phyloP scores from a whole-genome alignment of 2,329 filamentous ascomycete genomes.

The Sphaerostilbella broomeana region DNA sequence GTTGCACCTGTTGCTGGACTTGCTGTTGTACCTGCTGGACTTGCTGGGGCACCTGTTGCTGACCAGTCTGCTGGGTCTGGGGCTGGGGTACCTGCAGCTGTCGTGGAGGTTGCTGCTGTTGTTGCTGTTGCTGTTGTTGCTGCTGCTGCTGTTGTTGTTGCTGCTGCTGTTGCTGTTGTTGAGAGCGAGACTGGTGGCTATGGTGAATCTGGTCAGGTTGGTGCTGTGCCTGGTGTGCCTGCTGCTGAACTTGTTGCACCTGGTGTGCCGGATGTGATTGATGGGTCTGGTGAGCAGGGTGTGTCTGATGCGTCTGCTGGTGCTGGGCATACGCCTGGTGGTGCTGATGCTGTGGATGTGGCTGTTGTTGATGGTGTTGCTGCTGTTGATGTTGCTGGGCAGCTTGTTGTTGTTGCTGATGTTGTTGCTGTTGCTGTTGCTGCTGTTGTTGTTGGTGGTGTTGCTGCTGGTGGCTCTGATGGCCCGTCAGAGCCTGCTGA shows the following conservation, averaged over 20 bases:
- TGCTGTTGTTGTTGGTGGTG: constrained; percentile 25
- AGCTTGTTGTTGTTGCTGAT: constrained; percentile 25
- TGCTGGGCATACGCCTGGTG: constrained; percentile 19
- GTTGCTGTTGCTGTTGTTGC: constrained; percentile 23
- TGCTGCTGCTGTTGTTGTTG: constrained; percentile 19
- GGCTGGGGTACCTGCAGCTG: constrained; percentile 7
- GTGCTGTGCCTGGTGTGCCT: constrained; percentile 21
- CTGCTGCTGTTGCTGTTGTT: constrained; percentile 20
- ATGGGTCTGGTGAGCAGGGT: constrained; percentile 17
- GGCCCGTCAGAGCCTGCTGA: constrained; percentile 22
- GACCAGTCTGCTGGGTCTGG: constrained; percentile 10
- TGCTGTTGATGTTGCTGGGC: constrained; percentile 22
- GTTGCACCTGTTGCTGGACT: constrained; percentile 3
- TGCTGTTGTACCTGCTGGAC: constrained; percentile 11
- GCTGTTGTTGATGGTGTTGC: constrained; percentile 23
- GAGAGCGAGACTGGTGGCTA: constrained; percentile 22
- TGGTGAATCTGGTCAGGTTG: constrained; percentile 23
- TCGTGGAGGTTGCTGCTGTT: constrained; percentile 10
- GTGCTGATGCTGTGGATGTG: constrained; percentile 18
- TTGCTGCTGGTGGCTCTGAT: constrained; percentile 28
- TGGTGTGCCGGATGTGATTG: constrained; percentile 9
- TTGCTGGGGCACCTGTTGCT: constrained; percentile 18
- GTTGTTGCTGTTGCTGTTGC: constrained; percentile 24
- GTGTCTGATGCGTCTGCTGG: constrained; percentile 22
- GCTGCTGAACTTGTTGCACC: constrained; percentile 16